Base-by-base conservation (phyloP, 1,139 yeast genomes). In the Taphrina confusa region DNA sequence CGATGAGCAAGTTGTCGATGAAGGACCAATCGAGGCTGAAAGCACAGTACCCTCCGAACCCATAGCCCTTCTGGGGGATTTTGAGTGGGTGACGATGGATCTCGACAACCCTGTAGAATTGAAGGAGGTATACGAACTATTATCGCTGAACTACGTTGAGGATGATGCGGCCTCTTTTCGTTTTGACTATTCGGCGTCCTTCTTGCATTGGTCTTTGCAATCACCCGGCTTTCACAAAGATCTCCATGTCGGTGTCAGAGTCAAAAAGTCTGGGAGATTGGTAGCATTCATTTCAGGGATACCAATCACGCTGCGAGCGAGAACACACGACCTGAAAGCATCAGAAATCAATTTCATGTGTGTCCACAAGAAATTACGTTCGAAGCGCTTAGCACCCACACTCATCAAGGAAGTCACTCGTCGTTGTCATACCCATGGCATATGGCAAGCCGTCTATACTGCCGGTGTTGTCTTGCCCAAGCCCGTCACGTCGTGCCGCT, bases 361-460 rank as follows among this genome's bases (percentile, higher is more conserved):
- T 71, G 87, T 94, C 61, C 99, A 92, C 74, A 92, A 92, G 74
- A 89, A 91, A 73, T 79, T 92, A 66, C 80, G 99, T 69, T 80
- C 92, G n/a, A 92, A 92, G 73, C 82, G 99, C 68, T 78, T 92
- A 70, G 91, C 98, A 0, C 99, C 99, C 0, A 87, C 92, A 14
- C 77, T 92, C 70, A 92, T 92, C 72, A 87, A 87, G 69, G 99
- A 92, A 73, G 87, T 92, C 66, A 92, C 98, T 3, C 82, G 99
- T 71, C 80, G 97, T 67, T 95, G 92, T 66, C 92, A 94, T 73
- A 79, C 81, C 65, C 79, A 79, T 51, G 81, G 87, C 62, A 86
- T 91, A 63, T 92, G 97, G 97, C 97, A 92, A 72, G 98, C 98
- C 0, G 78, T 94, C 63, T 90, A 89, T 73, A 91, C 99, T 11